Conservation (phyloP, 331 rosid species). For the Malus hybrid region DNA sequence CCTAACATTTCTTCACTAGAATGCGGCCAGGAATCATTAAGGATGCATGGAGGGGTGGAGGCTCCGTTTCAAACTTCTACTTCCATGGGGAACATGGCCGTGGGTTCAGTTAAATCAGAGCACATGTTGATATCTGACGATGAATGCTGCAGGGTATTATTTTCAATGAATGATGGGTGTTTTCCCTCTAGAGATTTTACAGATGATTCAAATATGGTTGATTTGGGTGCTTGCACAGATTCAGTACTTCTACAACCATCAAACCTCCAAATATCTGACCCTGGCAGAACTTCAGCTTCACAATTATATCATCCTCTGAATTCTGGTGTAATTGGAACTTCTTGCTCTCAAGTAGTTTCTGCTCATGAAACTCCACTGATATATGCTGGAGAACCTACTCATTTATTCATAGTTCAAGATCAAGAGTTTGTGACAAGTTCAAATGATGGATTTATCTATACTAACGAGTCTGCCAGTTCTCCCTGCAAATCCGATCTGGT, state of each 20-base stretch:
- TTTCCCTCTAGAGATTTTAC: slow-evolving; percentile 43
- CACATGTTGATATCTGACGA: slow-evolving; percentile 64
- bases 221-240: slow-evolving; percentile 35
- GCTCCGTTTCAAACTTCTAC: slow-evolving; percentile 45
- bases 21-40: slow-evolving; percentile 42
- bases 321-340: slow-evolving; percentile 27
- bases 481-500: slow-evolving; percentile 37
- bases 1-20: slow-evolving; percentile 50
- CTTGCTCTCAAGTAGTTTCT: slow-evolving; percentile 43
- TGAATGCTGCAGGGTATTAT: slow-evolving; percentile 78
- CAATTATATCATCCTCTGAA: slow-evolving; percentile 31
- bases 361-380: slow-evolving; percentile 37
- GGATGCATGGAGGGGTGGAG: slow-evolving; percentile 32
- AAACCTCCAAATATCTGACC: slow-evolving; percentile 30
- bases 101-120: slow-evolving; percentile 40
- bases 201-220: slow-evolving; percentile 23
- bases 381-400: slow-evolving; percentile 36
- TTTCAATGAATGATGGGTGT: slow-evolving; percentile 42
- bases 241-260: slow-evolving; percentile 45
- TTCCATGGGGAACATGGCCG: slow-evolving; percentile 27
- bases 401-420: slow-evolving; percentile 38
- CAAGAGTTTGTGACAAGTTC: slow-evolving; percentile 43
- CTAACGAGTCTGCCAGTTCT: slow-evolving; percentile 45
- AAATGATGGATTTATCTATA: slow-evolving; percentile 39
- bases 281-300: slow-evolving; percentile 26